Evolutionary conservation across 495 filamentous ascomycete genomes (phyloP).

Genomic region (Diplogelasinospora grovesii): DNA sequence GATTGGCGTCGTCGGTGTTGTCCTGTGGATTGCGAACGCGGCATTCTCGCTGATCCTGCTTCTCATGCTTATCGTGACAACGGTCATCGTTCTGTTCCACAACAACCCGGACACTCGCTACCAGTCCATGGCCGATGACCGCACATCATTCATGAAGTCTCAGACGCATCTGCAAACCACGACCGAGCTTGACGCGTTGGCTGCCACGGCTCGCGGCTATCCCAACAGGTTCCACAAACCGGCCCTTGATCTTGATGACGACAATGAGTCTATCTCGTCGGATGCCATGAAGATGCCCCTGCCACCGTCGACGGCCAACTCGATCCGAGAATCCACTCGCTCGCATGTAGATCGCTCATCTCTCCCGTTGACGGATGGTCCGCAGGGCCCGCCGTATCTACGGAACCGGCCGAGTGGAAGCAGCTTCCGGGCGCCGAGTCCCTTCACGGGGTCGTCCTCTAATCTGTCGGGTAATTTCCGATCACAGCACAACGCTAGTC

Average conservation of each 20-base stretch:
- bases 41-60: constrained; percentile 79
- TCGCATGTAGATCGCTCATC: constrained; percentile 3
- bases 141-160: constrained; percentile 97
- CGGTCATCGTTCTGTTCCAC: constrained; percentile 72
- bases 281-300: constrained; percentile 31
- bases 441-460: constrained; percentile 11
- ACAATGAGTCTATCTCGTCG: constrained; percentile 49
- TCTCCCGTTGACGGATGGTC: constrained; percentile 7
- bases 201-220: constrained; percentile 84
- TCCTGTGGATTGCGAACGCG: constrained; percentile 91
- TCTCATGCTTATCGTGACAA: constrained; percentile 80
- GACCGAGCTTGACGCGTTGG: constrained; percentile 88
- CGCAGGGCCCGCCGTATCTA: constrained; percentile 7
- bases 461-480: neutral
- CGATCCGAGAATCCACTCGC: constrained; percentile 12
- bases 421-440: constrained; percentile 17
- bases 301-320: constrained; percentile 15
- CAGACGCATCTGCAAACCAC: constrained; percentile 69
- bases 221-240: constrained; percentile 57
- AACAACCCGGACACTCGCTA: constrained; percentile 97
- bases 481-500: neutral
- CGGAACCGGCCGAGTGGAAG: constrained; percentile 15
- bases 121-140: constrained; percentile 94
- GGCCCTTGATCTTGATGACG: constrained; percentile 63
- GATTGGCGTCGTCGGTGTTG: constrained; percentile 86